Percentiles rank a stretch among this genome's conserved stretches.
Conservation (phyloP, 768 basidiomycete genomes). For the Termitomyces sp. region DNA sequence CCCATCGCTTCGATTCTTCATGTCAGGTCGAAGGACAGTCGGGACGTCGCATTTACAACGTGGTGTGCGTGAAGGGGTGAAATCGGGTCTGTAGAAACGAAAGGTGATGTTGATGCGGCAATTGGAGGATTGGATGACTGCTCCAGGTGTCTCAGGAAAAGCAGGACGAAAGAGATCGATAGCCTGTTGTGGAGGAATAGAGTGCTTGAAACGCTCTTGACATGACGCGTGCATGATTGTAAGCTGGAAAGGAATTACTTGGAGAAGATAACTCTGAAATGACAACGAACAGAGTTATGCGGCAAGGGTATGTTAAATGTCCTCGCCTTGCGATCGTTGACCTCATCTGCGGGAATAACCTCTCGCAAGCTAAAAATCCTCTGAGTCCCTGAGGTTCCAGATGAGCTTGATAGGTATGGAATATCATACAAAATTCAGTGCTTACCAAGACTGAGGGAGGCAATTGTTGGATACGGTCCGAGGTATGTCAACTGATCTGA, state of each 20-base stretch:
- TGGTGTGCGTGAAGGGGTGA: conserved; percentile 57
- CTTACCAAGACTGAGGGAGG: conserved; percentile 75
- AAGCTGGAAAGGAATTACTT: conserved; percentile 35
- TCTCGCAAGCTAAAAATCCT: conserved; percentile 73
- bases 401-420: not conserved
- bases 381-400: conserved; percentile 44
- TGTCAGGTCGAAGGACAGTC: conserved; percentile 66
- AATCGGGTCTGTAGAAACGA: conserved; percentile 83
- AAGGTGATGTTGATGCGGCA: conserved; percentile 84
- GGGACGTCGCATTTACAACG: conserved; percentile 71
- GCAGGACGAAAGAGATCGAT: conserved; percentile 71
- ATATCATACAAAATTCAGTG: not conserved
- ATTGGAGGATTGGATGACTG: conserved; percentile 43
- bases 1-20: conserved; percentile 63
- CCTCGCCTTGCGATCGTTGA: conserved; percentile 47
- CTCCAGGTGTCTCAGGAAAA: conserved; percentile 29
- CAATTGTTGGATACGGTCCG: conserved; percentile 82
- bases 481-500: conserved; percentile 78
- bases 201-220: conserved; percentile 80
- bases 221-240: conserved; percentile 85
- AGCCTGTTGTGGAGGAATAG: conserved; percentile 62
- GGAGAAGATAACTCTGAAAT: not conserved
- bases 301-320: conserved; percentile 73
- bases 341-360: conserved; percentile 63
- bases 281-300: conserved; percentile 66